phyloP scores from a whole-genome alignment of 192 early-diverging fungal species.

The Chytriomyces sp. region DNA sequence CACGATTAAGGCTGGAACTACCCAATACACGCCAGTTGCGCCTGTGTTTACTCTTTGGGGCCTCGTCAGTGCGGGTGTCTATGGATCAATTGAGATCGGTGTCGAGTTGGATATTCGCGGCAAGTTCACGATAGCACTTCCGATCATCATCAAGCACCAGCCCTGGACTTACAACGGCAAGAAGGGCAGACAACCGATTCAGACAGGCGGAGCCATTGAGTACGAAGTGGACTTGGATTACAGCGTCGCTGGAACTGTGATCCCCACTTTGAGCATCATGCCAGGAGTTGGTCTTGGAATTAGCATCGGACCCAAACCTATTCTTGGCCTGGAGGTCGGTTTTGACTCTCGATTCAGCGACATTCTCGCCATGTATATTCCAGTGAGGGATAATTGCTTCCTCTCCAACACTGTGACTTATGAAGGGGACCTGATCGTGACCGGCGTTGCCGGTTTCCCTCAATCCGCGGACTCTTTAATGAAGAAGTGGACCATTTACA shows the following conservation, averaged over 20 bases:
- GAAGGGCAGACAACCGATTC: too few species aligned
- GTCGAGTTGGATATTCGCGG: not conserved
- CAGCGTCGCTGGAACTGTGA: not conserved
- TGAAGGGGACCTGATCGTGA: not conserved
- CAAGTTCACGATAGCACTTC: not conserved
- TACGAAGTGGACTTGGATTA: conserved; percentile 8
- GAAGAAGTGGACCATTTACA: not conserved
- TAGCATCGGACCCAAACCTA: not conserved
- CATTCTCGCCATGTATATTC: not conserved
- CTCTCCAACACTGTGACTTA: not conserved
- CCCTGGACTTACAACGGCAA: conserved; percentile 4
- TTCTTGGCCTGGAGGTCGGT: not conserved
- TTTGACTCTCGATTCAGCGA: not conserved
- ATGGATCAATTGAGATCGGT: not conserved
- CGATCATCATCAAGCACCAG: not conserved
- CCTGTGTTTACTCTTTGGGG: conserved; percentile 3
- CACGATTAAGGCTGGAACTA: not conserved
- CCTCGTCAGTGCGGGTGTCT: not conserved
- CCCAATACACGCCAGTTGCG: not conserved
- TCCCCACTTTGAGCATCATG: not conserved
- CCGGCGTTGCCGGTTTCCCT: not conserved
- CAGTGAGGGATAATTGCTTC: not conserved
- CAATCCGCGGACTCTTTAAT: not conserved
- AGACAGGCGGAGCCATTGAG: not conserved
- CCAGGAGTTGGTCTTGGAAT: not conserved